Evolutionary conservation across 2,329 filamentous ascomycete genomes (phyloP).

Genomic region (Pseudodiploospora longispora): DNA sequence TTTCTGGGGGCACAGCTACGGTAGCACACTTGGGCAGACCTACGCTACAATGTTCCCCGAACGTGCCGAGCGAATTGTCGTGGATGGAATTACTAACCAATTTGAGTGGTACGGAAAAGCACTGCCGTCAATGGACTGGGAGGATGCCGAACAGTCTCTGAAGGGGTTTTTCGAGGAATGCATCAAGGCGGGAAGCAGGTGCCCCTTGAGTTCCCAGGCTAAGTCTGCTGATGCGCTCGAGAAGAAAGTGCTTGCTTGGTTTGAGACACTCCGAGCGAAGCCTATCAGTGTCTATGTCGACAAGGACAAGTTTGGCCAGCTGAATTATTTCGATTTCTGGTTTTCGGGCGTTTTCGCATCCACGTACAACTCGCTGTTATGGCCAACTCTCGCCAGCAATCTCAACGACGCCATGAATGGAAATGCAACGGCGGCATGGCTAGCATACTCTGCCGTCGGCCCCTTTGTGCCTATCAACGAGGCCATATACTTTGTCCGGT

Average conservation of each 20-base stretch:
- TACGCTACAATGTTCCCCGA: constrained; percentile 31
- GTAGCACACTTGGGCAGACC: constrained; percentile 31
- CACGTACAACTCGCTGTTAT: constrained; percentile 30
- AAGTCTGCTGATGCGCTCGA: constrained; percentile 26
- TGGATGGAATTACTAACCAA: constrained; percentile 27
- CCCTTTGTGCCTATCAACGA: constrained; percentile 13
- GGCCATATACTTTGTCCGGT: constrained; percentile 15
- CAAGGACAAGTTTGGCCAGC: constrained; percentile 26
- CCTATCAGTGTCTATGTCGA: constrained; percentile 36
- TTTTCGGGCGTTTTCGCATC: constrained; percentile 29
- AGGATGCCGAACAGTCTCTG: constrained; percentile 22
- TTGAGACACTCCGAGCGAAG: constrained; percentile 25
- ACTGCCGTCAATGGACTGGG: constrained; percentile 18
- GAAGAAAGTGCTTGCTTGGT: constrained; percentile 22
- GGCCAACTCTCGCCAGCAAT: constrained; percentile 26
- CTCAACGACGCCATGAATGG: constrained; percentile 28
- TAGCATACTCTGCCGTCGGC: constrained; percentile 22
- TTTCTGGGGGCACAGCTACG: constrained; percentile 37
- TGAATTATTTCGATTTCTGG: constrained; percentile 29
- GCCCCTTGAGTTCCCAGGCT: constrained; percentile 30
- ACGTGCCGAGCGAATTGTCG: constrained; percentile 23
- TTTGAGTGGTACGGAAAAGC: constrained; percentile 24
- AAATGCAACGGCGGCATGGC: constrained; percentile 30
- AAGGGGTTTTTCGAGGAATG: constrained; percentile 28
- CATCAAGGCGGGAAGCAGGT: constrained; percentile 35